These are phyloP conservation scores for Microdochium trichocladiopsis DNA, from an alignment of 2,329 filamentous ascomycete genomes.

Conservation along the genomic window DNA sequence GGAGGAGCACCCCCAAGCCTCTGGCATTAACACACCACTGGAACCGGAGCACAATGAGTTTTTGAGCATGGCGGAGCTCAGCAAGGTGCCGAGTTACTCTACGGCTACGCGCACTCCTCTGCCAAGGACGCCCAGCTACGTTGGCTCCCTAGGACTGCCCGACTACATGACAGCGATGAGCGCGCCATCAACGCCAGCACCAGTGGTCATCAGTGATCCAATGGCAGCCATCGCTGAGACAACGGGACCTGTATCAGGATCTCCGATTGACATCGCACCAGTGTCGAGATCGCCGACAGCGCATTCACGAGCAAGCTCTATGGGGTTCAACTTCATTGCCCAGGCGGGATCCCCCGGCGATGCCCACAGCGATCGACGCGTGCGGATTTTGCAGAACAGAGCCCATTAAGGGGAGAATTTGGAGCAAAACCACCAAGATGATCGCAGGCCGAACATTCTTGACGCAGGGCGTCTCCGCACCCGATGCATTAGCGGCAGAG, in stretches of 20 bases:
- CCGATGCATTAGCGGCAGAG: too few relatives aligned
- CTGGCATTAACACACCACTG: conserved; percentile 42
- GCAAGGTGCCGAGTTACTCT: conserved; percentile 69
- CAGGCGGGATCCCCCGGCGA: conserved; percentile 12
- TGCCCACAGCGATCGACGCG: conserved; percentile 14
- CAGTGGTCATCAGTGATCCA: conserved; percentile 19
- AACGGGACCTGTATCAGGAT: not conserved
- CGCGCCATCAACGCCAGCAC: conserved; percentile 40
- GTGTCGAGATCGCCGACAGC: conserved; percentile 1
- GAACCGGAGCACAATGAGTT: conserved; percentile 45
- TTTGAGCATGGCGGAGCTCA: conserved; percentile 56
- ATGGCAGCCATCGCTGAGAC: conserved; percentile 18
- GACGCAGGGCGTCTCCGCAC: too few relatives aligned
- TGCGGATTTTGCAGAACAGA: conserved; percentile 4
- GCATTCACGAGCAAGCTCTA: conserved; percentile 5
- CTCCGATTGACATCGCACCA: not conserved
- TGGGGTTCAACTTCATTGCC: conserved; percentile 19
- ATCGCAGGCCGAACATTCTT: not conserved
- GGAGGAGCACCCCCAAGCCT: conserved; percentile 32
- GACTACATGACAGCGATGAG: conserved; percentile 59
- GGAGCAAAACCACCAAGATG: too few relatives aligned
- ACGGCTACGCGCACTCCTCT: conserved; percentile 61
- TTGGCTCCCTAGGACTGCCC: conserved; percentile 47
- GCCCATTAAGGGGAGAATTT: too few relatives aligned
- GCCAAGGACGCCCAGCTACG: conserved; percentile 42